These are phyloP conservation scores for Leccinum subrobustum DNA, from an alignment of 1,284 basidiomycete genomes.

Conservation along the genomic window DNA sequence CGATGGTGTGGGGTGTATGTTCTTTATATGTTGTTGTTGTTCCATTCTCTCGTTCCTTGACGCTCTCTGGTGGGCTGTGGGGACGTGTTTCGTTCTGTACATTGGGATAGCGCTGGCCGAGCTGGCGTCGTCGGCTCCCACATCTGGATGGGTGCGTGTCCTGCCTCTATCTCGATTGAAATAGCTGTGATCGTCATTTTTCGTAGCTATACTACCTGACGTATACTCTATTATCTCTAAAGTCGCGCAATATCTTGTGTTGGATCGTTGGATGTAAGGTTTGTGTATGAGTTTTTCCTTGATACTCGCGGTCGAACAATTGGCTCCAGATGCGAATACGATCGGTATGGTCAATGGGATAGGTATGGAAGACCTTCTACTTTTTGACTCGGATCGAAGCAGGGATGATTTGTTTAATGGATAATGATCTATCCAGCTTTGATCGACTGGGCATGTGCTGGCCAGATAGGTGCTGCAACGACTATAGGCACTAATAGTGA, in stretches of 20 bases:
- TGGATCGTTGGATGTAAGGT: conserved; percentile 44
- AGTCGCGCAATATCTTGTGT: conserved; percentile 28
- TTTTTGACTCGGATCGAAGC: neutral
- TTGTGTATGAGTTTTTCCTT: neutral
- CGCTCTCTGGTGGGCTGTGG: conserved; percentile 34
- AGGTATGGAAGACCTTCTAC: conserved; percentile 6
- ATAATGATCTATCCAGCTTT: conserved; percentile 30
- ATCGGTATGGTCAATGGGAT: conserved; percentile 39
- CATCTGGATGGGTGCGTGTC: conserved; percentile 40
- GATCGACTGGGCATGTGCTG: conserved; percentile 40
- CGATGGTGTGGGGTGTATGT: conserved; percentile 48
- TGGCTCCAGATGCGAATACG: conserved; percentile 36
- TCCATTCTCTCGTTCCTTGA: neutral
- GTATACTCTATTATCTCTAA: conserved; percentile 33
- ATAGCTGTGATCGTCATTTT: neutral
- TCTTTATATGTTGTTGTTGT: neutral
- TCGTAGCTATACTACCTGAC: conserved; percentile 40
- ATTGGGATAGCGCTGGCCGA: conserved; percentile 73
- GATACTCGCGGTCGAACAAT: neutral
- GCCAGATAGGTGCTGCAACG: conserved; percentile 28
- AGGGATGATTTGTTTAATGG: neutral
- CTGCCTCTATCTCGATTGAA: neutral
- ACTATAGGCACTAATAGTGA: conserved; percentile 38
- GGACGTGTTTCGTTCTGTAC: conserved; percentile 49
- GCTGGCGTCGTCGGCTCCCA: conserved; percentile 69